phyloP scores from a whole-genome alignment of 2,329 filamentous ascomycete species.

The Claviceps sp. region DNA sequence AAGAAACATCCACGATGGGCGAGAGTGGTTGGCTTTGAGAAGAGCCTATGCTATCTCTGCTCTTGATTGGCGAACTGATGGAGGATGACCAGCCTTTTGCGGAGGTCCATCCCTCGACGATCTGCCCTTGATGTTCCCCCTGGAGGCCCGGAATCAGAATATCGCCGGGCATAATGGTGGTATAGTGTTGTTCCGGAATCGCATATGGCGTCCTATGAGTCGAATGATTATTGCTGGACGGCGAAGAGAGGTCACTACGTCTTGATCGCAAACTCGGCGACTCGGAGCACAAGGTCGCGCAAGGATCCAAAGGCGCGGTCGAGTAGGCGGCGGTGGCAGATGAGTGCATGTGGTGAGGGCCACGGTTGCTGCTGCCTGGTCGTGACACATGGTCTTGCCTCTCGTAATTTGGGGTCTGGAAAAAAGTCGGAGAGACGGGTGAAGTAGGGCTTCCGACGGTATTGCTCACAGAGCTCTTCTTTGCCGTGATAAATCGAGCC shows the following conservation, averaged over 20 bases:
- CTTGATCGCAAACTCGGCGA: conserved; percentile 49
- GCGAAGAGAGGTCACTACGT: conserved; percentile 48
- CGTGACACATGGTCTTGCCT: conserved; percentile 27
- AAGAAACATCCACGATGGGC: conserved; percentile 29
- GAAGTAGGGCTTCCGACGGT: conserved; percentile 38
- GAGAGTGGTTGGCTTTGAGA: conserved; percentile 29
- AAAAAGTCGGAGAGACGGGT: conserved; percentile 41
- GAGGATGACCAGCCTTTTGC: conserved; percentile 46
- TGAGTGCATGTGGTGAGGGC: conserved; percentile 35
- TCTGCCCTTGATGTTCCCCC: conserved; percentile 40
- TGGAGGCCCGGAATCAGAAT: conserved; percentile 42
- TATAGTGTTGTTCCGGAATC: conserved; percentile 34
- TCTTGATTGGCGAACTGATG: conserved; percentile 42
- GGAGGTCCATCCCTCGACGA: conserved; percentile 47
- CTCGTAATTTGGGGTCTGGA: conserved; percentile 29
- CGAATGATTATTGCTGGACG: conserved; percentile 35
- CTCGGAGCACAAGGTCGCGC: conserved; percentile 40
- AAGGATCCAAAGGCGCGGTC: conserved; percentile 33
- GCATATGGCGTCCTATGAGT: conserved; percentile 24
- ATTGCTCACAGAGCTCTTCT: conserved; percentile 27
- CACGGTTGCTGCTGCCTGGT: conserved; percentile 29
- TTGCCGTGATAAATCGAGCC: conserved; percentile 38
- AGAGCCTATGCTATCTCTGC: conserved; percentile 41
- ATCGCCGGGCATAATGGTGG: conserved; percentile 38
- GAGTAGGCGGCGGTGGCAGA: conserved; percentile 33